phyloP scores from a whole-genome alignment of 2,329 filamentous ascomycete species.

The Coniella lustricola region DNA sequence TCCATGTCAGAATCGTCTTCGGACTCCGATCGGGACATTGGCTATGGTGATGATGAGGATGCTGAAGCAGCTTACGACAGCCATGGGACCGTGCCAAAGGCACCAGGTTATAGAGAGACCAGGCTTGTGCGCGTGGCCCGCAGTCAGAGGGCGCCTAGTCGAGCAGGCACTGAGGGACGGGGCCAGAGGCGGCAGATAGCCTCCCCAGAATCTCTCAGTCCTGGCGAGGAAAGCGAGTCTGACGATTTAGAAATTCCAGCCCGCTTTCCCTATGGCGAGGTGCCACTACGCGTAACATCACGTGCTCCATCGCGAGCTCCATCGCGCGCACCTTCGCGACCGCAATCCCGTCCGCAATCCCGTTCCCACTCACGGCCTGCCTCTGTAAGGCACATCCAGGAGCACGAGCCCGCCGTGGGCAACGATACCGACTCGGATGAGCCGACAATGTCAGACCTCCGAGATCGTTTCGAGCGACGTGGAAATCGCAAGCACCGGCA shows the following conservation, averaged over 20 bases:
- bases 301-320: conserved; percentile 5
- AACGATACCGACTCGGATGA: conserved; percentile 14
- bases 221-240: conserved; percentile 13
- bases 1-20: conserved; percentile 22
- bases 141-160: conserved; percentile 6
- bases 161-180: conserved; percentile 8
- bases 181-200: conserved; percentile 5
- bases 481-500: conserved; percentile 20
- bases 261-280: not conserved
- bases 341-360: conserved; percentile 17
- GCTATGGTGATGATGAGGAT: conserved; percentile 25
- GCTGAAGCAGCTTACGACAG: conserved; percentile 31
- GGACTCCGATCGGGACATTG: conserved; percentile 22
- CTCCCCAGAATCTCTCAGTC: conserved; percentile 1
- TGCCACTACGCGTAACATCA: conserved; percentile 16
- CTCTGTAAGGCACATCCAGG: conserved; percentile 15
- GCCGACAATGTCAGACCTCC: conserved; percentile 17
- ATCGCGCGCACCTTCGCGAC: conserved; percentile 1
- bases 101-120: conserved; percentile 16
- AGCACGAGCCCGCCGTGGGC: not conserved
- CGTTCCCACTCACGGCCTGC: conserved; percentile 22
- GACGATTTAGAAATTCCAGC: conserved; percentile 11
- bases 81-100: conserved; percentile 25
- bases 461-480: conserved; percentile 10
- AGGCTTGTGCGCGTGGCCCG: conserved; percentile 11